Base-by-base conservation (phyloP, 2,329 filamentous ascomycete species). In the Cladosporium austrohemisphaericum region DNA sequence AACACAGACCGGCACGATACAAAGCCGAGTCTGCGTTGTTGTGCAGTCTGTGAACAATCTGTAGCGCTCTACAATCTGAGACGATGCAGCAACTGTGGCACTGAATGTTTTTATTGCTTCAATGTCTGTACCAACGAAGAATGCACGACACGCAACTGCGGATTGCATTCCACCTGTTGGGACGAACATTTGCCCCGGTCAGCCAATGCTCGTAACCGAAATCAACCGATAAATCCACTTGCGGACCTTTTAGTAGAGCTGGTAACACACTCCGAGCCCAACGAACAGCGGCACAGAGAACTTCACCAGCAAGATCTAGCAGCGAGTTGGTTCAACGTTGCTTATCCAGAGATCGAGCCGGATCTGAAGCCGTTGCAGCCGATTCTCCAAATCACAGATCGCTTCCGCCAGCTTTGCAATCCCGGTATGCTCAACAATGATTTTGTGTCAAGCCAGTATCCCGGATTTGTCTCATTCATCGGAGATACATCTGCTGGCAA, bases 401-500 rank as follows among this genome's bases (percentile, higher is more conserved):
- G 29, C 29, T 31, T 31, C 14, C 29, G 29, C 29, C 29, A 31
- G 29, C 11, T 31, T 5, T 31, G 29, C 29, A 31, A 31, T 13
- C 29, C 29, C 14, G 29, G 29, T 13, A 31, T 31, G 29, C 29
- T 31, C 5, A 31, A 31, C 11, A 5, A 31, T 13, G 11, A 6
- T 10, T 31, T n/a, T 13, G 29, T 31, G 29, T 5, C 29, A 10
- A 10, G 11, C 4, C 29, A 31, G 36, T 65, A 64, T 52, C 63
- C 63, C 19, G 60, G 64, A 51, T 52, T 65, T 31, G 62, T 64
- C 6, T 65, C 63, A 23, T 65, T 65, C 55, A 63, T 65, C 36
- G 63, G 63, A 33, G 57, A 62, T 8, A 65, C 63, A 3, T 64
- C 64, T 33, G 74, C 73, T 13, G 75, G 75, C 2, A 77, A 78